These are phyloP conservation scores for Naegleria lovaniensis DNA, from an alignment of 208 protist species.

Conservation along the genomic window DNA sequence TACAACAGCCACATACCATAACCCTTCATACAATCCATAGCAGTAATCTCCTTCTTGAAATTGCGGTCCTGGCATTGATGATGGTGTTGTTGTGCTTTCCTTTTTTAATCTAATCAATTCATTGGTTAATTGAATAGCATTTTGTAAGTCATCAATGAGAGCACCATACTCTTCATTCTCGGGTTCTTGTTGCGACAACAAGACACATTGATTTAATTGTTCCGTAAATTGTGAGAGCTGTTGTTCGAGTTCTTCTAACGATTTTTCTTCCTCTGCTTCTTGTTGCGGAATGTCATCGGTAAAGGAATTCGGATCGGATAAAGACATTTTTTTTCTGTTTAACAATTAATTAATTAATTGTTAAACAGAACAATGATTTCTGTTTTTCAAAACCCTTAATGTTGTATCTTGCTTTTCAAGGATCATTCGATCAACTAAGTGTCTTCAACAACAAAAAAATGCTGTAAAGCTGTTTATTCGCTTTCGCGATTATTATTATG, in stretches of 20 bases:
- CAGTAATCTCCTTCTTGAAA: neutral
- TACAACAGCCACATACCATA: constrained; percentile 21
- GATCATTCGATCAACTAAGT: too few relatives aligned
- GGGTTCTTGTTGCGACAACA: neutral
- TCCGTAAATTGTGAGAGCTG: neutral
- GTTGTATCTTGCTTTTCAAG: too few relatives aligned
- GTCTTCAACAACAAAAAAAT: too few relatives aligned
- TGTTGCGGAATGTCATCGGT: too few relatives aligned
- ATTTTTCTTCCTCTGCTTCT: neutral
- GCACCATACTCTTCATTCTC: neutral
- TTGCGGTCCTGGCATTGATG: neutral
- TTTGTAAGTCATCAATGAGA: neutral
- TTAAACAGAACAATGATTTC: too few relatives aligned
- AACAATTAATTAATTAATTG: too few relatives aligned
- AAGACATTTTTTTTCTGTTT: too few relatives aligned
- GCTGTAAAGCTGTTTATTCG: too few relatives aligned
- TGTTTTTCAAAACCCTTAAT: too few relatives aligned
- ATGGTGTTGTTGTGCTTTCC: neutral
- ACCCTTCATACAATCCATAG: constrained; percentile 23
- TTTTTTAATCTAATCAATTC: neutral
- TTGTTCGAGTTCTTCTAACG: neutral
- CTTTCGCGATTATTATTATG: too few relatives aligned
- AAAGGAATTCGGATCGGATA: too few relatives aligned
- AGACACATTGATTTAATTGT: neutral
- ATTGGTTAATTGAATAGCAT: neutral